phyloP scores from a whole-genome alignment of 805 yeast species.

The Pichia nanzhaoensis region DNA sequence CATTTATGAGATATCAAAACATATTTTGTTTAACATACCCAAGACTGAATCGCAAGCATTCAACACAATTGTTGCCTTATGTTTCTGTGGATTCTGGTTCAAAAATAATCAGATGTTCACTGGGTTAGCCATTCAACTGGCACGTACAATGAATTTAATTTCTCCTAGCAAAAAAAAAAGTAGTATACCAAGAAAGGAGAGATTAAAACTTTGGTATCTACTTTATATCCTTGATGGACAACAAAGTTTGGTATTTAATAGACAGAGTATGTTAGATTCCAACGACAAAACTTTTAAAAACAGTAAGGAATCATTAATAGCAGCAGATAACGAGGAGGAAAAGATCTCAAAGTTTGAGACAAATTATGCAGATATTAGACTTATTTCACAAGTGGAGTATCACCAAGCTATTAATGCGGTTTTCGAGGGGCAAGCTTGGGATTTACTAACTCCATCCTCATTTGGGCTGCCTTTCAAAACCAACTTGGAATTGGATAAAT shows the following conservation, averaged over 20 bases:
- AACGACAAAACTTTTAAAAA: constrained; percentile 39
- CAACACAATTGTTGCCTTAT: constrained; percentile 55
- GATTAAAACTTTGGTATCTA: constrained; percentile 59
- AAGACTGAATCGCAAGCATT: constrained; percentile 43
- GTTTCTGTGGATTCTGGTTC: constrained; percentile 65
- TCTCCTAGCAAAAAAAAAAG: constrained; percentile 16
- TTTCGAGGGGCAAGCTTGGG: constrained; percentile 56
- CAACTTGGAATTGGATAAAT: constrained; percentile 60
- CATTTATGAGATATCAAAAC: constrained; percentile 26
- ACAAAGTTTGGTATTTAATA: constrained; percentile 53
- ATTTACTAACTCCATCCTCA: constrained; percentile 47
- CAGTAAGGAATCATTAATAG: constrained; percentile 34
- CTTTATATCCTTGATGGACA: constrained; percentile 63
- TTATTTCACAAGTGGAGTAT: constrained; percentile 62
- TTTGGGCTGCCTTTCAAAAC: constrained; percentile 65
- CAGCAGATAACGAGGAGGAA: constrained; percentile 3
- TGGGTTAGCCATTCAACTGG: constrained; percentile 61
- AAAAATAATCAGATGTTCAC: constrained; percentile 59
- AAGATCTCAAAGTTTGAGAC: constrained; percentile 4
- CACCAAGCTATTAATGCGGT: constrained; percentile 57
- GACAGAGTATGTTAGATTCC: constrained; percentile 47
- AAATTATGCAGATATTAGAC: constrained; percentile 42
- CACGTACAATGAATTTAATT: constrained; percentile 46
- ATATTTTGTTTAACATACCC: constrained; percentile 31
- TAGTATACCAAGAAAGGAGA: constrained; percentile 32